Conservation (phyloP, 108 stramenopile species). For the Cyclotella cryptica region DNA sequence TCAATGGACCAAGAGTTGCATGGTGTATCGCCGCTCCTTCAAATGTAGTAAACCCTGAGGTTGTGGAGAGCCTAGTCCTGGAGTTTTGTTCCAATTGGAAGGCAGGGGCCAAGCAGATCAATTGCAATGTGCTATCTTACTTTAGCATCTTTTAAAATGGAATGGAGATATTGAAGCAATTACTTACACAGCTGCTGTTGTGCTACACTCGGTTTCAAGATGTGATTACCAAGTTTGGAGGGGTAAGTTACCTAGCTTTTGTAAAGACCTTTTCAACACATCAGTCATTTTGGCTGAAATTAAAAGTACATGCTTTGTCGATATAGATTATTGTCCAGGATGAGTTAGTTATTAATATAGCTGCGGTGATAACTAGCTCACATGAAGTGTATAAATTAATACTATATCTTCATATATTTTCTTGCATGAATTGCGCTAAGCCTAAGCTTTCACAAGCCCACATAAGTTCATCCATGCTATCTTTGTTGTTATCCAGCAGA, state of each 20-base stretch:
- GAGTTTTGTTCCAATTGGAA: constrained; percentile 97
- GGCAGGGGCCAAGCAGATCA: constrained; percentile 90
- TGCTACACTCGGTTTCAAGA: constrained; percentile 99
- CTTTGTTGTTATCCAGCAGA: constrained; percentile 21
- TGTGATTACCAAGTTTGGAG: constrained; percentile 89
- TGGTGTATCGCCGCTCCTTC: constrained; percentile 54
- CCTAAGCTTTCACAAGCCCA: constrained; percentile 17
- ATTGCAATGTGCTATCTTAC: constrained; percentile 93
- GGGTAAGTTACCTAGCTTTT: constrained; percentile 86
- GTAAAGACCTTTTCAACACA: constrained; percentile 95
- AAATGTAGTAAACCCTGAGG: constrained; percentile 77
- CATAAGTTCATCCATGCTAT: constrained; percentile 20
- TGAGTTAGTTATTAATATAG: neutral
- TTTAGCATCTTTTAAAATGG: constrained; percentile 98
- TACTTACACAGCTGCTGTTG: constrained; percentile 93
- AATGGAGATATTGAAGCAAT: constrained; percentile 99
- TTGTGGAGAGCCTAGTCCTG: constrained; percentile 90
- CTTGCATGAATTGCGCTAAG: neutral
- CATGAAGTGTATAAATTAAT: too few species aligned
- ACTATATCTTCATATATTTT: constrained; percentile 1
- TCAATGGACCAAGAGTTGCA: constrained; percentile 49
- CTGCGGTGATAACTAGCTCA: neutral
- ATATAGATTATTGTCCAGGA: neutral
- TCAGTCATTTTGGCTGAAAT: constrained; percentile 95
- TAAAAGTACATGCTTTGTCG: constrained; percentile 82